Percentiles rank a stretch among this genome's conserved stretches.
Evolutionary conservation across 768 basidiomycete species (phyloP).

Genomic region (Candolleomyces aberdarensis): DNA sequence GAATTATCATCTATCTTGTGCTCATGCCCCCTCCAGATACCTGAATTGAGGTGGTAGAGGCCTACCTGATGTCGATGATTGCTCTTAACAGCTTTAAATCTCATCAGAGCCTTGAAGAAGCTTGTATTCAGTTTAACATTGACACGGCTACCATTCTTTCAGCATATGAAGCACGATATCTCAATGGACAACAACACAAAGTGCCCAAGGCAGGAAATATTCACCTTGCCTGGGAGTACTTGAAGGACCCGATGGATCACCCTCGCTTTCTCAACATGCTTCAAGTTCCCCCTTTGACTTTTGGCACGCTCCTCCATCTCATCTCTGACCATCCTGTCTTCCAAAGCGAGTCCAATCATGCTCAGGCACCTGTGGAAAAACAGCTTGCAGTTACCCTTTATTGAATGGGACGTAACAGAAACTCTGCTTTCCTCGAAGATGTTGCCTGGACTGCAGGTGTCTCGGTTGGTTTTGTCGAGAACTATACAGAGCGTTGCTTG

Average conservation of each 20-base stretch:
- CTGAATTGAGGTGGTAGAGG: background rate
- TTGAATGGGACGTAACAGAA: conserved; percentile 20
- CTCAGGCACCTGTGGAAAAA: conserved; percentile 17
- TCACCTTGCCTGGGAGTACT: conserved; percentile 17
- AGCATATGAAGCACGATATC: conserved; percentile 11
- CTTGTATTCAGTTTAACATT: conserved; percentile 10
- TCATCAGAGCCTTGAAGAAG: conserved; percentile 11
- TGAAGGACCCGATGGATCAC: conserved; percentile 11
- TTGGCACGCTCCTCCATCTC: conserved; percentile 11
- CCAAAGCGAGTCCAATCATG: conserved; percentile 15
- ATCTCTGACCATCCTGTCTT: conserved; percentile 17
- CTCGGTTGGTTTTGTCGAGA: conserved; percentile 8
- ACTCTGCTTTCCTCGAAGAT: conserved; percentile 18
- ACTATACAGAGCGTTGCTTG: conserved; percentile 21
- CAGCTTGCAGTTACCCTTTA: conserved; percentile 25
- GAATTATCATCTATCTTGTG: too few relatives aligned
- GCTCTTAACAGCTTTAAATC: background rate
- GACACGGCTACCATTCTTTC: conserved; percentile 10
- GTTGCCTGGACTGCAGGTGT: conserved; percentile 17
- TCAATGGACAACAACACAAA: conserved; percentile 10
- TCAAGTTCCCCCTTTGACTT: conserved; percentile 12
- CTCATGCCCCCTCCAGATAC: background rate
- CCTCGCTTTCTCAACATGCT: conserved; percentile 15
- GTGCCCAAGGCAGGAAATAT: conserved; percentile 14
- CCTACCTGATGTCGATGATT: background rate